These are phyloP conservation scores for Carpinus viminea DNA, from an alignment of 306 rosid genomes.

Conservation along the genomic window DNA sequence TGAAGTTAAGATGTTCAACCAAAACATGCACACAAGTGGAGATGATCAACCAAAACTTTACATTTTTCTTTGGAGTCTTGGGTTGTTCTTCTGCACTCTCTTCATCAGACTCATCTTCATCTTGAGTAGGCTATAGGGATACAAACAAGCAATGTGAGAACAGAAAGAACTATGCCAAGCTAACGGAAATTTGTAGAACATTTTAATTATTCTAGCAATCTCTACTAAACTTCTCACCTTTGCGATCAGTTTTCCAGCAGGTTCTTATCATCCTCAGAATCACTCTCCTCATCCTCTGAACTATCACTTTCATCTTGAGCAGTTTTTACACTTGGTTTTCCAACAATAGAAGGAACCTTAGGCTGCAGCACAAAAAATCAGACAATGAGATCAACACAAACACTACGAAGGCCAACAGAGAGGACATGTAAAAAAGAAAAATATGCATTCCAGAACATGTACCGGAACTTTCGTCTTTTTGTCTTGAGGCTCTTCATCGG, in stretches of 20 bases:
- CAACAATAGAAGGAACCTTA: conserved; percentile 17
- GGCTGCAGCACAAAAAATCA: background rate
- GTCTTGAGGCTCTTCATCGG: conserved; percentile 44
- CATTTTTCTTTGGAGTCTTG: conserved; percentile 55
- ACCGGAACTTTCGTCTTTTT: conserved; percentile 43
- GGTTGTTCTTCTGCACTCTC: conserved; percentile 34
- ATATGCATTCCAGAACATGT: background rate
- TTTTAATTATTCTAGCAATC: background rate
- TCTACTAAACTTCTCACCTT: conserved; percentile 8
- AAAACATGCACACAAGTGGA: background rate
- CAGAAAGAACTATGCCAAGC: background rate
- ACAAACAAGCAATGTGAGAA: background rate
- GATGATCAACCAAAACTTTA: conserved; percentile 4
- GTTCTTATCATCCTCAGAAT: conserved; percentile 14
- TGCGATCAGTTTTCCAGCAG: conserved; percentile 17
- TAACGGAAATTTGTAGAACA: background rate
- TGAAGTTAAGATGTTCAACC: background rate
- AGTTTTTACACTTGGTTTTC: conserved; percentile 21
- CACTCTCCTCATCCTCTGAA: conserved; percentile 27
- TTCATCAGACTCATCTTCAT: conserved; percentile 30
- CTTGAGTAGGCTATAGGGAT: conserved; percentile 31
- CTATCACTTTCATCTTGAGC: conserved; percentile 24
- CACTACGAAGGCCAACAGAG: background rate
- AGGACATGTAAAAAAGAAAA: background rate
- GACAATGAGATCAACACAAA: background rate